A percentile compares a stretch with the other conserved stretches of the same genome.
Conservation (phyloP, 805 yeast species). For the Kuraishia molischiana region DNA sequence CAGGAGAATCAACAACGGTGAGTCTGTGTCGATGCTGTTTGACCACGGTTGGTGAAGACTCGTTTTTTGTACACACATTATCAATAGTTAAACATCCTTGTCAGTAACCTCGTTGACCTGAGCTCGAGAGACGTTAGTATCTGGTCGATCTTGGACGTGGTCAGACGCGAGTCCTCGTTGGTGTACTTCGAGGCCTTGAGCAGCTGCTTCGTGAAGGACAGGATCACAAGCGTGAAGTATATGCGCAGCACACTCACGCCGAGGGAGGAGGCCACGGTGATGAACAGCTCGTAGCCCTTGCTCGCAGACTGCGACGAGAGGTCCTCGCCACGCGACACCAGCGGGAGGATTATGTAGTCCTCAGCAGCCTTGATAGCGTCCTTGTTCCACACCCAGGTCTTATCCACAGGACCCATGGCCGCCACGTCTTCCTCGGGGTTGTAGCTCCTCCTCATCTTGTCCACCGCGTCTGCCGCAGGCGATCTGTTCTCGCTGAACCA, state of each 20-base stretch:
- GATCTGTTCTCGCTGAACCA: slow-evolving; percentile 44
- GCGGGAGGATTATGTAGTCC: not conserved
- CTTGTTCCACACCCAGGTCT: not conserved
- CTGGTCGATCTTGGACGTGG: not conserved
- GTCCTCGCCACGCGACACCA: slow-evolving; percentile 11
- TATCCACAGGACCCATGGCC: slow-evolving; percentile 1
- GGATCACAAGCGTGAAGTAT: slow-evolving; percentile 49
- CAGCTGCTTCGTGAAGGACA: slow-evolving; percentile 51
- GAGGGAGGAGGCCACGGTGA: slow-evolving; percentile 42
- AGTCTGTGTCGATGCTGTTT: slow-evolving; percentile 86
- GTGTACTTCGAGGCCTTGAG: slow-evolving; percentile 32
- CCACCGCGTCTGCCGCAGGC: slow-evolving; percentile 5
- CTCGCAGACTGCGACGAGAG: slow-evolving; percentile 53
- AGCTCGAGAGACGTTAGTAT: not conserved
- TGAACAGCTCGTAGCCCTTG: slow-evolving; percentile 42
- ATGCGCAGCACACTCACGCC: slow-evolving; percentile 37
- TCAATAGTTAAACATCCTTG: not conserved
- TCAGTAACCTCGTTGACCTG: not conserved
- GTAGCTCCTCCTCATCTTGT: slow-evolving; percentile 7
- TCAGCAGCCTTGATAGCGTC: not conserved
- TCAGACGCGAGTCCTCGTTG: not conserved
- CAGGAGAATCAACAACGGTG: slow-evolving; percentile 95
- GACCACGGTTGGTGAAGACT: slow-evolving; percentile 69
- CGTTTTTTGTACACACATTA: not conserved
- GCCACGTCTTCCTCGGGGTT: slow-evolving; percentile 21